Percentiles rank a stretch among this genome's conserved stretches.
Evolutionary conservation across 371 early-diverging fungal genomes (phyloP).

Genomic region (Ordospora pajunii): DNA sequence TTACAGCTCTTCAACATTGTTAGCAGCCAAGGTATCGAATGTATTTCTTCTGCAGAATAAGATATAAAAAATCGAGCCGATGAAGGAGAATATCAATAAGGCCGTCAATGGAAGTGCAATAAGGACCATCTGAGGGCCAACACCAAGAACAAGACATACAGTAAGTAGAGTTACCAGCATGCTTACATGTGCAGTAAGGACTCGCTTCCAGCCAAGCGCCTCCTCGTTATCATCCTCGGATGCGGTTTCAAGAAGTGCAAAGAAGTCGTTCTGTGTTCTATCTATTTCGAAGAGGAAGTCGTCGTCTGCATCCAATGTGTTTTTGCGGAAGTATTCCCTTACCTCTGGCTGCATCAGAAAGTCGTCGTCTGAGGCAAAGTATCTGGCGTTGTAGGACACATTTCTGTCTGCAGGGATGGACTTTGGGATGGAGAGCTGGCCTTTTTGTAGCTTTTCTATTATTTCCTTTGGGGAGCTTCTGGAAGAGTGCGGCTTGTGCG

Average conservation of each 20-base stretch:
- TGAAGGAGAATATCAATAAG: constrained; percentile 59
- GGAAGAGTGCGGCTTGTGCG: not conserved
- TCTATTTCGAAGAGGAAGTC: constrained; percentile 67
- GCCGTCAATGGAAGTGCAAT: constrained; percentile 58
- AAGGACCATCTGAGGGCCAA: constrained; percentile 55
- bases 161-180: constrained; percentile 56
- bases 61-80: constrained; percentile 59
- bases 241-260: constrained; percentile 60
- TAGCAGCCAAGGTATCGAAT: constrained; percentile 61
- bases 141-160: constrained; percentile 56
- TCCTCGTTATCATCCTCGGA: constrained; percentile 55
- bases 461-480: constrained; percentile 20
- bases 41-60: constrained; percentile 59
- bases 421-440: constrained; percentile 4
- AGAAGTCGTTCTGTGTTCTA: constrained; percentile 61
- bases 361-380: constrained; percentile 69
- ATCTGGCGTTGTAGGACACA: constrained; percentile 56
- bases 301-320: constrained; percentile 67
- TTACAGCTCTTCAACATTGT: constrained; percentile 59
- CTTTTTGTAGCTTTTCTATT: constrained; percentile 29
- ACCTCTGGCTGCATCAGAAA: constrained; percentile 66
- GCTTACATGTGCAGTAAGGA: constrained; percentile 60
- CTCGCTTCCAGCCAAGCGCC: constrained; percentile 59
- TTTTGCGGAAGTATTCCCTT: constrained; percentile 66
- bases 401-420: constrained; percentile 5